Percentiles rank a stretch among this genome's conserved stretches.
These are phyloP conservation scores for Daedaleopsis sinensis DNA, from an alignment of 768 basidiomycete genomes.

Conservation along the genomic window DNA sequence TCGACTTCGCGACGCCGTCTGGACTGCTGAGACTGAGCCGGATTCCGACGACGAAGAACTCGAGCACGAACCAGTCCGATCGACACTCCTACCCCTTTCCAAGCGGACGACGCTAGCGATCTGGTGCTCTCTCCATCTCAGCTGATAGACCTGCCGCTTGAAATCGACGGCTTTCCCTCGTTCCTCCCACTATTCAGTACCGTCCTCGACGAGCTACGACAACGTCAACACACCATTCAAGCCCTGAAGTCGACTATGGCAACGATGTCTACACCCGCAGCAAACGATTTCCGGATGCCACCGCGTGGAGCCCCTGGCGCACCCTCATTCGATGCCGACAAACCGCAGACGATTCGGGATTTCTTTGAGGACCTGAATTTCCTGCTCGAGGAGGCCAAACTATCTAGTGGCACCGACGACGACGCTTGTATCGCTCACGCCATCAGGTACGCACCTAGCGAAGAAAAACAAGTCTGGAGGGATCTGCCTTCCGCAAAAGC, in stretches of 20 bases:
- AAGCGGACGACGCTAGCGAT: no score
- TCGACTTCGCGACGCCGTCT: no score
- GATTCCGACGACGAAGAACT: no score
- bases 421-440: background rate
- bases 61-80: no score
- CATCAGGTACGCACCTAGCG: conserved; percentile 5
- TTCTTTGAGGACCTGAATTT: conserved; percentile 18
- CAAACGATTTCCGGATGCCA: conserved; percentile 6
- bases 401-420: background rate
- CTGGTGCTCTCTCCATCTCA: background rate
- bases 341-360: conserved; percentile 8
- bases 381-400: conserved; percentile 4
- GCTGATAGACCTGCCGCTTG: background rate
- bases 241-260: no score
- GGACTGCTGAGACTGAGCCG: no score
- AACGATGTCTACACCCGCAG: background rate
- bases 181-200: conserved; percentile 1
- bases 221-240: no score
- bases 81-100: no score
- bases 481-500: background rate
- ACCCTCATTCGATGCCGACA: conserved; percentile 5
- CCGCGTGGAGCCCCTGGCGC: conserved; percentile 7
- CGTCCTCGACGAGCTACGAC: background rate
- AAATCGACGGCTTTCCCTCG: background rate
- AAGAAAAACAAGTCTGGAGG: conserved; percentile 5